phyloP scores from a whole-genome alignment of 228 moss, liverwort and hornwort species.

The Sphagnum magellanicum region DNA sequence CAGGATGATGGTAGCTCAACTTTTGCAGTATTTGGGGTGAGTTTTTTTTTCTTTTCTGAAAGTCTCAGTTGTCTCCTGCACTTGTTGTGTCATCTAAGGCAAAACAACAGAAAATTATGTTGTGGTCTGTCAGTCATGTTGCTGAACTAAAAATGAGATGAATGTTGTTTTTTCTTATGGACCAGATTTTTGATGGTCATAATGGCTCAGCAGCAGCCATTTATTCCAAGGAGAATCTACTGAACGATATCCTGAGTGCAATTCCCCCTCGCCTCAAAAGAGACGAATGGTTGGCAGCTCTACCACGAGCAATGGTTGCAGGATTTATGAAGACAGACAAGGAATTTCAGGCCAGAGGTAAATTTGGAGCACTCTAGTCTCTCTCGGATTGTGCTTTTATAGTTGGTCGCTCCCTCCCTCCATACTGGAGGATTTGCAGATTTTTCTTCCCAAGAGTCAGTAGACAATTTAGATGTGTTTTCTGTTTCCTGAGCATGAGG shows the following conservation, averaged over 20 bases:
- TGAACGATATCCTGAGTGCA: slow-evolving; percentile 82
- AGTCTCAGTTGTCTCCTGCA: not conserved
- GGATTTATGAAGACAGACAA: slow-evolving; percentile 91
- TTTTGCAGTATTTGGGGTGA: slow-evolving; percentile 72
- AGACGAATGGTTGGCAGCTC: slow-evolving; percentile 64
- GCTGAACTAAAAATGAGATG: no score
- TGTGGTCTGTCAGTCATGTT: no score
- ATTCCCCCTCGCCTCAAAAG: slow-evolving; percentile 58
- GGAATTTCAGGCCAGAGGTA: slow-evolving; percentile 73
- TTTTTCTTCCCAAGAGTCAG: no score
- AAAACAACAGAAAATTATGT: not conserved
- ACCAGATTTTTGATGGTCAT: slow-evolving; percentile 78
- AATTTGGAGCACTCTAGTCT: not conserved
- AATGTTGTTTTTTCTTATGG: not conserved
- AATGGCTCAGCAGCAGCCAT: slow-evolving; percentile 84
- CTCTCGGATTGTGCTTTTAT: not conserved
- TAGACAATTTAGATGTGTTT: no score
- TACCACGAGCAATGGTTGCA: slow-evolving; percentile 77
- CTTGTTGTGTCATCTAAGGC: not conserved
- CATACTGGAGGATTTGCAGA: no score
- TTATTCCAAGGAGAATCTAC: slow-evolving; percentile 66
- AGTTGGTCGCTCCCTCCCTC: no score
- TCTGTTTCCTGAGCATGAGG: no score
- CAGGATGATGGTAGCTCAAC: slow-evolving; percentile 59
- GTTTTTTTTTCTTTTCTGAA: not conserved